Percentiles rank a stretch among this genome's conserved stretches.
Conservation (phyloP, 768 basidiomycete genomes). For the Suillus paluster region DNA sequence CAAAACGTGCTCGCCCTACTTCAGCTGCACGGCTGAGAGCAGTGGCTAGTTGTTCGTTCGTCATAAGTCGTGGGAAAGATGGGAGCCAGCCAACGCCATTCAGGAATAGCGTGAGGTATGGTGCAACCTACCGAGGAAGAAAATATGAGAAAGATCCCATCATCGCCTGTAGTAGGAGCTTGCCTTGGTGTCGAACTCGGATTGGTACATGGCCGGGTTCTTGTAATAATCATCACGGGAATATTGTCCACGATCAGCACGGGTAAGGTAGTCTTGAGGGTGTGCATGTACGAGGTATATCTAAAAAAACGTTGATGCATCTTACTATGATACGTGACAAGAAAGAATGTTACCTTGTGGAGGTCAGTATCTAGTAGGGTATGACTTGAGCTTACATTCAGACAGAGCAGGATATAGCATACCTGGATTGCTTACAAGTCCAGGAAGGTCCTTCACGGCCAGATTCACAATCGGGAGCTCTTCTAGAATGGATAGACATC, state of each 20-base stretch:
- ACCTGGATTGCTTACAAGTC: constrained; percentile 60
- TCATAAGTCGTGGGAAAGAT: constrained; percentile 79
- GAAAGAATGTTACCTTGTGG: constrained; percentile 50
- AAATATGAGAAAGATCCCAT: neutral
- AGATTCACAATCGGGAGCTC: constrained; percentile 73
- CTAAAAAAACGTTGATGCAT: constrained; percentile 37
- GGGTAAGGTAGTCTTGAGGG: constrained; percentile 70
- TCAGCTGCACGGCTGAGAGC: constrained; percentile 54
- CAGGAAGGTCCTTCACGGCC: constrained; percentile 56
- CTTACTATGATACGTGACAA: neutral
- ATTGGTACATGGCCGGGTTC: constrained; percentile 66
- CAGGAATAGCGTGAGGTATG: constrained; percentile 81
- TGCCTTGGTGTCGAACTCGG: constrained; percentile 72
- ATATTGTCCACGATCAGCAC: constrained; percentile 60
- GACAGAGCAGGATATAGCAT: constrained; percentile 14
- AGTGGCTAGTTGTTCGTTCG: constrained; percentile 58
- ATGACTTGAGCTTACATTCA: neutral
- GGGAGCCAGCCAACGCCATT: constrained; percentile 89
- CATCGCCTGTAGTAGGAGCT: constrained; percentile 6
- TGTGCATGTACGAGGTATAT: constrained; percentile 78
- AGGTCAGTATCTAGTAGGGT: constrained; percentile 51
- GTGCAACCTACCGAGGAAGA: constrained; percentile 63
- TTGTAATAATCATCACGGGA: constrained; percentile 73
- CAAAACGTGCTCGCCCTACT: constrained; percentile 60
- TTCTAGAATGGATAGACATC: constrained; percentile 70